These are phyloP conservation scores for Fragaria iinumae DNA, from an alignment of 306 rosid genomes.

Conservation along the genomic window DNA sequence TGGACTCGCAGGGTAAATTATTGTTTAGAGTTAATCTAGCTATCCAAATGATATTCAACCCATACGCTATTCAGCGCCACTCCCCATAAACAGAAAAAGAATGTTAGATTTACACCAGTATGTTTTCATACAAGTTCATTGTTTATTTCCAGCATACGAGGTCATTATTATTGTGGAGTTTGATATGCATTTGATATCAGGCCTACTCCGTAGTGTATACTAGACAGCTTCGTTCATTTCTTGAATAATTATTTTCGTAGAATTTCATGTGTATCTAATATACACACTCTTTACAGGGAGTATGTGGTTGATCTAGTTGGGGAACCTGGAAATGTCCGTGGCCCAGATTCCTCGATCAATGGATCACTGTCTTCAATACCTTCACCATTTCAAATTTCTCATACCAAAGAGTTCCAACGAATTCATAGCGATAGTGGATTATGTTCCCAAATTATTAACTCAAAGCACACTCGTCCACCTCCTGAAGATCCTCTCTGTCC, in stretches of 20 bases:
- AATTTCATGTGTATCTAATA: constrained; percentile 6
- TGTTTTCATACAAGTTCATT: background rate
- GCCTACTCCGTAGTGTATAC: background rate
- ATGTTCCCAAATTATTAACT: constrained; percentile 37
- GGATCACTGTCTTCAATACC: constrained; percentile 73
- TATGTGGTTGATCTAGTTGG: constrained; percentile 97
- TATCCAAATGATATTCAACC: background rate
- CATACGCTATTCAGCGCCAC: background rate
- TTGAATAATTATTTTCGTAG: background rate
- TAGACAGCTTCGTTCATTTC: background rate
- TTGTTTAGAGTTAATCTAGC: background rate
- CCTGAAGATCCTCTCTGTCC: constrained; percentile 43
- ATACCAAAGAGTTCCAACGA: constrained; percentile 69
- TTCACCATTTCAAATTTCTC: constrained; percentile 77
- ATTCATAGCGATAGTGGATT: constrained; percentile 46
- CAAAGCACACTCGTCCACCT: constrained; percentile 36
- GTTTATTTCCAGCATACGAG: background rate
- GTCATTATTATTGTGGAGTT: background rate
- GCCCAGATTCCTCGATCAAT: constrained; percentile 89
- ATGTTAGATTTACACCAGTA: background rate
- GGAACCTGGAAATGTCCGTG: constrained; percentile 88
- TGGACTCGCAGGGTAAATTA: background rate
- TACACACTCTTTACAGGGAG: constrained; percentile 55
- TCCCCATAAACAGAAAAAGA: background rate
- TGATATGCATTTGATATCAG: background rate